Conservation (phyloP, 163 green algal species). For the Chlamydomonas reinhardtii region DNA sequence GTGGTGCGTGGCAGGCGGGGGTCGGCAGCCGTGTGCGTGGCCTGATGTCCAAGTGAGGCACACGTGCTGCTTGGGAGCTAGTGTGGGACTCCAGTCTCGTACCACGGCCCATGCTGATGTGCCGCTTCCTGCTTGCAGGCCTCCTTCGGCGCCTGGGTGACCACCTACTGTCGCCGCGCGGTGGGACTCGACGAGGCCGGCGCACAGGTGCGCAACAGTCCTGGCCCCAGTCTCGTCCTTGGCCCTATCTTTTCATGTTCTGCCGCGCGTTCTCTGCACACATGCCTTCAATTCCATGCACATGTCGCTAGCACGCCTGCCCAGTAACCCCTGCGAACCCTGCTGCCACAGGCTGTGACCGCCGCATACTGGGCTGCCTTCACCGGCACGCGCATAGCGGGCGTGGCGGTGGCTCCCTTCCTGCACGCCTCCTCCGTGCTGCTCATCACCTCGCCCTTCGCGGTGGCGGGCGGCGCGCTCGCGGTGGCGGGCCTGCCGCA, state of each 20-base stretch:
- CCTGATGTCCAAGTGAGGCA: no score
- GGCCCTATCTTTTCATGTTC: no score
- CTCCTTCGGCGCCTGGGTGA: slow-evolving; percentile 44
- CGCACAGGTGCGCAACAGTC: neutral
- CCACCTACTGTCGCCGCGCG: slow-evolving; percentile 34
- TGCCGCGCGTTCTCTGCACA: no score
- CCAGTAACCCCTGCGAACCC: no score
- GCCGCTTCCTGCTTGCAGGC: neutral
- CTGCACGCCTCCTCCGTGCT: slow-evolving; percentile 38
- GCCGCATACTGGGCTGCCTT: slow-evolving; percentile 47
- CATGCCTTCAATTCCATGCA: no score
- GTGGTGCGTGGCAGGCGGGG: no score
- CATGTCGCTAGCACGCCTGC: no score
- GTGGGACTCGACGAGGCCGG: slow-evolving; percentile 8
- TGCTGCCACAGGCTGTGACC: slow-evolving; percentile 29
- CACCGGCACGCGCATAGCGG: slow-evolving; percentile 31
- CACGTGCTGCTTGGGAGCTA: no score
- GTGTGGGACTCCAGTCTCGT: no score
- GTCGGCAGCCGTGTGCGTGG: no score
- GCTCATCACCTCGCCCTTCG: slow-evolving; percentile 30
- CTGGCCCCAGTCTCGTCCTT: no score
- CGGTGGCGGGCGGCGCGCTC: slow-evolving; percentile 15
- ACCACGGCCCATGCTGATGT: no score
- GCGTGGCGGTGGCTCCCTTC: slow-evolving; percentile 7
- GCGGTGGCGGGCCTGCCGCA: slow-evolving; percentile 35